Conservation (phyloP, 805 yeast species). For the Ogataea henricii region DNA sequence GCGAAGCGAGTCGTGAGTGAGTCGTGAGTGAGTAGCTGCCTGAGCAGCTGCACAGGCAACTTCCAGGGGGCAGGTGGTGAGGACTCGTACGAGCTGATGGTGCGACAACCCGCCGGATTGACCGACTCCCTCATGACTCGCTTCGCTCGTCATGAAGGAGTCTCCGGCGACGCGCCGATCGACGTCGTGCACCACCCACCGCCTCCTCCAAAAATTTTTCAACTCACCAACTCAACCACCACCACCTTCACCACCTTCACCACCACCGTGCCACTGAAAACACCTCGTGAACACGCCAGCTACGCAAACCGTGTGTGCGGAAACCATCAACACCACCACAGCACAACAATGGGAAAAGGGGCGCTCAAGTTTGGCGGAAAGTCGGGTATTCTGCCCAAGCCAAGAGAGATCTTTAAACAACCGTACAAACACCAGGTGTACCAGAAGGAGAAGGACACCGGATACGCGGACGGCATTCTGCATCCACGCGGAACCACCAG, state of each 20-base stretch:
- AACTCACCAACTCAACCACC: neutral
- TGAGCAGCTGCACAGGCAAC: no score
- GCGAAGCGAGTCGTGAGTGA: no score
- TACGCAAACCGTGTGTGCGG: neutral
- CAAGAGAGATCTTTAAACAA: conserved; percentile 73
- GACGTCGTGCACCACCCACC: conserved; percentile 4
- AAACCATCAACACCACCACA: neutral
- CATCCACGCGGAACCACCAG: conserved; percentile 67
- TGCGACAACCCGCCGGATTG: no score
- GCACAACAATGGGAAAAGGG: conserved; percentile 48
- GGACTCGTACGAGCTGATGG: no score
- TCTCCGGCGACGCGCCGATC: neutral
- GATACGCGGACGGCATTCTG: conserved; percentile 71
- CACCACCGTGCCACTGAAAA: no score
- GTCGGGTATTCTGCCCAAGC: conserved; percentile 80
- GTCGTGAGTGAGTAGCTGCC: no score
- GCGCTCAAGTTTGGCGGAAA: conserved; percentile 57
- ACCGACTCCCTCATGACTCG: no score
- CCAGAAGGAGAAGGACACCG: conserved; percentile 52
- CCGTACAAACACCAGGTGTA: conserved; percentile 58
- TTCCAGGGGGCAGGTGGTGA: no score
- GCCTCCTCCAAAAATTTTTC: conserved; percentile 13
- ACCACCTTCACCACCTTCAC: neutral
- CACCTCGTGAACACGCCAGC: no score
- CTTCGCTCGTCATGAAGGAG: no score